Conservation (phyloP, 306 rosid genomes). For the peach (Prunus persica) region Prunus_persica_NCBIv2 NC_034012.1:1337501-1338000, state of each 20-base stretch:
- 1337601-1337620: no score
- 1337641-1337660: no score
- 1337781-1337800: background rate
- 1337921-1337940: no score
- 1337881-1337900: background rate
- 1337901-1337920: background rate
- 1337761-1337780: background rate
- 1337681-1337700: background rate
- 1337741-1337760: background rate
- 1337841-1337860: no score
- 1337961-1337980: no score
- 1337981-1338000: no score
- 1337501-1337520: conserved; percentile 25
- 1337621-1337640: no score
- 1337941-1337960: no score
- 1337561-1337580: no score
- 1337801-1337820: background rate
- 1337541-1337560: background rate
- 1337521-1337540: background rate
- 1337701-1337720: background rate
- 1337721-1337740: background rate
- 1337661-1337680: background rate
- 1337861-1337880: background rate
- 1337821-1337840: background rate
- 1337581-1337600: no score